Conservation (phyloP, 1,139 yeast genomes). For the Scheffersomyces stambukii region DNA sequence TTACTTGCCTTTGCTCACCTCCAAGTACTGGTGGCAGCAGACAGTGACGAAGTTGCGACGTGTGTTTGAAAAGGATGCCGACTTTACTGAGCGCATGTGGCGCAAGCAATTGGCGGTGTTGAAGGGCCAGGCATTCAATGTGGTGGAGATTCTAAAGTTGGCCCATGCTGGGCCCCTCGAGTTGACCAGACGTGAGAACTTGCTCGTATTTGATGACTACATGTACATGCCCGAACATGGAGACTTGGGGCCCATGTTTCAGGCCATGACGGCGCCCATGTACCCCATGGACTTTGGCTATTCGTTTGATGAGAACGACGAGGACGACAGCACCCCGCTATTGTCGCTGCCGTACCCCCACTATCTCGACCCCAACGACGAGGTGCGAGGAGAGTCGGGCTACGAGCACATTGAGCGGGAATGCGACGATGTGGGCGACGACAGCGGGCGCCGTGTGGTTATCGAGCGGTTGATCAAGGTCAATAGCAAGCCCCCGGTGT, state of each 20-base stretch:
- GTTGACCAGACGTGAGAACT: conserved; percentile 54
- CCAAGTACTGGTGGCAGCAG: conserved; percentile 70
- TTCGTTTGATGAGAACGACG: conserved; percentile 9
- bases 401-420: conserved; percentile 10
- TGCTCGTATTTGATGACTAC: conserved; percentile 58
- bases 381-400: conserved; percentile 10
- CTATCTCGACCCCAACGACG: conserved; percentile 3
- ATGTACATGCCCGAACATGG: conserved; percentile 51
- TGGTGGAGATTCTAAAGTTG: conserved; percentile 59
- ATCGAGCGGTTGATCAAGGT: conserved; percentile 62
- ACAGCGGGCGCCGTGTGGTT: conserved; percentile 41
- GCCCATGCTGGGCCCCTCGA: conserved; percentile 66
- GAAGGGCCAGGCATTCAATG: conserved; percentile 78
- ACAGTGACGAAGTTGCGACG: conserved; percentile 44
- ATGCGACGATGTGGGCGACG: conserved; percentile 10
- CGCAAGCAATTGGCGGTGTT: conserved; percentile 63
- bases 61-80: conserved; percentile 53
- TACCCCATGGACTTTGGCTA: conserved; percentile 7
- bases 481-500: conserved; percentile 56
- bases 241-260: conserved; percentile 1
- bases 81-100: conserved; percentile 67
- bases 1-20: conserved; percentile 55
- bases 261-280: conserved; percentile 6
- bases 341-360: conserved; percentile 1
- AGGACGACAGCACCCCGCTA: conserved; percentile 9